Evolutionary conservation across 768 basidiomycete species (phyloP), one percentile per base, ranked within the genome.

Genomic region (Lentinus tigrinus): DNA sequence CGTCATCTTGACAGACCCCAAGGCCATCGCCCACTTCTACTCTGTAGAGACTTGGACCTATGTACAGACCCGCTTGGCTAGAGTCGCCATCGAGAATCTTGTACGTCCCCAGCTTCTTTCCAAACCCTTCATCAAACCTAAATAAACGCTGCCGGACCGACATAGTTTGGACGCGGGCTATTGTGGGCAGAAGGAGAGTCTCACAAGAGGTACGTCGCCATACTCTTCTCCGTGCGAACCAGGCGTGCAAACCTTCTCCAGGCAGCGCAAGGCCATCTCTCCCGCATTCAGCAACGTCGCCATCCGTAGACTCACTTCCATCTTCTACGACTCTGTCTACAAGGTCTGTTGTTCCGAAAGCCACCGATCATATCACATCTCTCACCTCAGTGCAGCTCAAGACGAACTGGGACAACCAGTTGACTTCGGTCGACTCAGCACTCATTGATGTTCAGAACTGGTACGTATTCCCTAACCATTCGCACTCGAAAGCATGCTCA

Each of bases 201-300:
- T 40, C 81, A 82, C 64, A 75, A 70, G 49, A 72, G 75, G 80
- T 75, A 28, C 19, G 46, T 43, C 37, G 13, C 24, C 11, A 31
- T 28, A 44, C 77, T 19, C 42, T 2, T 8, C 17, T 7, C 7
- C 24, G 31, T 14, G n/a, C 2, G 7, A 38, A 9, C 3, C 23
- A 5, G 11, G 3, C 19, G 5, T n/a, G 23, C 36, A 4, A 34
- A 6, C 3, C 37, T 4, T 4, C 39, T 16, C 17, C 37, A 80
- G 81, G 50, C 81, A 82, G 60, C 73, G 83, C 31, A 82, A 80
- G 58, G 75, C 79, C 0, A 65, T 83, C 9, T 75, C 78, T 0
- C 80, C 81, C 2, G 81, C 81, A 0, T 84, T 84, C 65, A 81
- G 77, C 64, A 81, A 78, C 60, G 74, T 78, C 1, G 77, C 79